Evolutionary conservation across 1,284 basidiomycete species (phyloP), one percentile per base, ranked within the genome.

Genomic region (Apiotrichum laibachii): DNA sequence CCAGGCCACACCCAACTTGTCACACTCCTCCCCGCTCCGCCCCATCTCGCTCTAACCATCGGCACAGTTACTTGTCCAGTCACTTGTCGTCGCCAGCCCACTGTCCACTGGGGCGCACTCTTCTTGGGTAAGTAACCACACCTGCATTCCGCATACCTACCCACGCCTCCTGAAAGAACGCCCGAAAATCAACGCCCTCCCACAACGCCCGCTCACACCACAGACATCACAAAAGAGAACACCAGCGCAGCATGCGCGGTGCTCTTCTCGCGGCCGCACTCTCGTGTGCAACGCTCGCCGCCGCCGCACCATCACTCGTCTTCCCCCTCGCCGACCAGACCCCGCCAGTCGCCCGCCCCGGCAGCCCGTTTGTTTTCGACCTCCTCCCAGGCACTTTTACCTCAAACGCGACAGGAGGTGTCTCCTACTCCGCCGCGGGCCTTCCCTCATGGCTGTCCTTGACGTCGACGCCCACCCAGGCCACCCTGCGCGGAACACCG

Each of bases 371-470:
- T 66, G 61, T 67, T 39, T 82, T 79, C 61, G 67, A 68, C 31
- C 66, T 79, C 37, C 67, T 78, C 21, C 72, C 76, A 22, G 68
- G 65, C 31, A 73, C 79, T 2, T 80, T 79, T 66, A 59, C 61
- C 18, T 60, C 66, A 5, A 59, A 56, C 55, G 63, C 78, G 26
- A 31, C 26, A 31, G 4, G 26, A 55, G 73, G 75, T 5, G 69
- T 78, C 52, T 71, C 78, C 16, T 75, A 73, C 26, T 74, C 78
- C 6, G 75, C 78, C 7, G 73, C 75, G 0, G 62, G 68, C 7
- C 69, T 84, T 12, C 82, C 83, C 0, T 34, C 66, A 12, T 84
- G 83, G 83, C 72, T 84, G 42, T 64, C 64, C 16, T 79, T 74
- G 62, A 65, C 72, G 19, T 48, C 73, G 62, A 65, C 72, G 19